Conservation (phyloP, 2,329 filamentous ascomycete species). For the Neofusicoccum sp. region DNA sequence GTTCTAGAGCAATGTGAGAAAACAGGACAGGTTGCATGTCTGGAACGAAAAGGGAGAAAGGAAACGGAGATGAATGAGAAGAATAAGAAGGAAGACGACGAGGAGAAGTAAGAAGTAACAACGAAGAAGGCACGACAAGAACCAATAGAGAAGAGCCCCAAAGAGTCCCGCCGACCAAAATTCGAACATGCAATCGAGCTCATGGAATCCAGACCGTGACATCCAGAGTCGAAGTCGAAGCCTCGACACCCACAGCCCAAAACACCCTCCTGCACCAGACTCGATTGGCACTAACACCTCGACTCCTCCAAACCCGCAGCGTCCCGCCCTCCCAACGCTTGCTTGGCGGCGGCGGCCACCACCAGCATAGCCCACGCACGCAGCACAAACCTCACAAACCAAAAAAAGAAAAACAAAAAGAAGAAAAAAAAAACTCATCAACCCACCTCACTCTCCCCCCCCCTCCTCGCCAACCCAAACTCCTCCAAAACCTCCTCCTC, state of each 20-base stretch:
- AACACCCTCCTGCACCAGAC: too few species aligned
- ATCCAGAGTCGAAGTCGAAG: too few species aligned
- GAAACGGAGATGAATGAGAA: background rate
- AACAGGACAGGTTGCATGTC: background rate
- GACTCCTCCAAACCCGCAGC: too few species aligned
- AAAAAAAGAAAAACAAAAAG: background rate
- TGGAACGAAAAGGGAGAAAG: background rate
- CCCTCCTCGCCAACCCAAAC: slow-evolving; percentile 27
- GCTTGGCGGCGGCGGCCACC: too few species aligned
- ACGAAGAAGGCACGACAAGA: background rate
- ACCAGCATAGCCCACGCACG: too few species aligned
- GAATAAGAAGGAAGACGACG: background rate
- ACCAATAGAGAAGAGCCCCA: background rate
- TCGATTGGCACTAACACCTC: too few species aligned
- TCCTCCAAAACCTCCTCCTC: slow-evolving; percentile 32
- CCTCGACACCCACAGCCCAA: too few species aligned
- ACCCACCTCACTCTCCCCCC: slow-evolving; percentile 16
- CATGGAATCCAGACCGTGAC: too few species aligned
- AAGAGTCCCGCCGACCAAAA: too few species aligned
- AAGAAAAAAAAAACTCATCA: slow-evolving; percentile 28
- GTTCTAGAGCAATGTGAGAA: slow-evolving; percentile 28
- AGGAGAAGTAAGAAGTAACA: background rate
- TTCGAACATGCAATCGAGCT: too few species aligned
- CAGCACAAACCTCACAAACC: background rate
- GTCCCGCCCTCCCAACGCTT: too few species aligned